Conservation (phyloP, 768 basidiomycete species). For the Tylopilus cervinicoccineus region DNA sequence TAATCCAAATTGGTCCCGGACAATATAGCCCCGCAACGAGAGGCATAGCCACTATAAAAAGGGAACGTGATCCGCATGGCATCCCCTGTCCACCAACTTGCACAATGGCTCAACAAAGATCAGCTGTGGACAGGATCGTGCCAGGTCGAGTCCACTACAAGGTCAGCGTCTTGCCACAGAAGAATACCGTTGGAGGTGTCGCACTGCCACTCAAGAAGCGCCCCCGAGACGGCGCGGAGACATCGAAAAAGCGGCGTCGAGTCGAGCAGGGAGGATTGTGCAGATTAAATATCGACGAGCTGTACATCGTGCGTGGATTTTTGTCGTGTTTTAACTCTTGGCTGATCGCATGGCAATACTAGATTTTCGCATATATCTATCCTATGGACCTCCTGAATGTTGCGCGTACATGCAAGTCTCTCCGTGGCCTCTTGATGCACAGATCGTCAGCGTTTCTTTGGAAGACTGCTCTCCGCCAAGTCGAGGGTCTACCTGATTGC, state of each 20-base stretch:
- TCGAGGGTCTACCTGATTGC: conserved; percentile 39
- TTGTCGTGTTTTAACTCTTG: not conserved
- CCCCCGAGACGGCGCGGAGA: not conserved
- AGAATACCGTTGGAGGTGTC: too few relatives aligned
- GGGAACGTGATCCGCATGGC: conserved; percentile 13
- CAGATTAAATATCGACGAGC: conserved; percentile 20
- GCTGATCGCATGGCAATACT: not conserved
- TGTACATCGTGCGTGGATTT: conserved; percentile 16
- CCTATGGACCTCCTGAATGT: conserved; percentile 34
- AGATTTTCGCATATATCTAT: conserved; percentile 41
- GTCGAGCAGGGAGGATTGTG: conserved; percentile 3
- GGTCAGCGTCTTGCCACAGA: not conserved
- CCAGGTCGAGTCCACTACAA: not conserved
- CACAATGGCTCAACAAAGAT: conserved; percentile 5
- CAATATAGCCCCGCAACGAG: too few relatives aligned
- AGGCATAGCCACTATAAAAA: conserved; percentile 16
- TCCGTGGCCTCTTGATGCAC: conserved; percentile 38
- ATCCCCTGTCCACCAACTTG: conserved; percentile 30
- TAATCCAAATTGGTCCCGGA: not conserved
- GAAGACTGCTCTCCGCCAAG: conserved; percentile 27
- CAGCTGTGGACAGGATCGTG: not conserved
- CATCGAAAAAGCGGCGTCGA: conserved; percentile 9
- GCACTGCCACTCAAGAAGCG: conserved; percentile 1
- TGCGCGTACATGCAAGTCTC: conserved; percentile 37
- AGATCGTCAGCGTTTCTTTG: conserved; percentile 27